Conservation (phyloP, 2,329 filamentous ascomycete species). For the Alternaria conjuncta region DNA sequence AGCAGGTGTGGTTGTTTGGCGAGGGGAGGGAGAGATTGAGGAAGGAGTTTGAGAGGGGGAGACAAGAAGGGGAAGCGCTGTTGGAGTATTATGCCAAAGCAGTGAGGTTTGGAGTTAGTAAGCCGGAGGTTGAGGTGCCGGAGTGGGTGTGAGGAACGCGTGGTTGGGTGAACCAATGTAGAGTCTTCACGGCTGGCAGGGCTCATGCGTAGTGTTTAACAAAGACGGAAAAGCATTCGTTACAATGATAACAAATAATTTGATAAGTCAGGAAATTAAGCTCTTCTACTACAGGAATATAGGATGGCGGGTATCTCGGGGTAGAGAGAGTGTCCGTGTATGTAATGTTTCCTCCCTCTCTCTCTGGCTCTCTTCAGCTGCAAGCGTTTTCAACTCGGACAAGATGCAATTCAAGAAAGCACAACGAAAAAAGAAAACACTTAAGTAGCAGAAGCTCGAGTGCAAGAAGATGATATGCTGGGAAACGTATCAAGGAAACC, state of each 20-base stretch:
- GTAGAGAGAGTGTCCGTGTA: background rate
- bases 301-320: background rate
- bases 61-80: conserved; percentile 21
- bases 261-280: background rate
- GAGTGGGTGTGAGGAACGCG: conserved; percentile 19
- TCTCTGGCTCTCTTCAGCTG: background rate
- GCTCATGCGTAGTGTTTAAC: background rate
- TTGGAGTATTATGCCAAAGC: conserved; percentile 35
- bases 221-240: background rate
- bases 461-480: background rate
- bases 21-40: conserved; percentile 18
- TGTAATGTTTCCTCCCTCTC: background rate
- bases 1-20: conserved; percentile 20
- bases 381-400: background rate
- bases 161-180: background rate
- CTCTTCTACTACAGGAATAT: background rate
- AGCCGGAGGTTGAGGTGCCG: conserved; percentile 21
- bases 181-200: background rate
- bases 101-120: conserved; percentile 28
- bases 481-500: background rate
- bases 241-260: background rate
- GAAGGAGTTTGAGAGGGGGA: conserved; percentile 20
- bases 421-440: background rate
- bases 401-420: background rate
- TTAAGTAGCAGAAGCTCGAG: background rate